Percentiles rank a stretch among this genome's conserved stretches.
Conservation (phyloP, 2,329 filamentous ascomycete species). For the Microascus cirrosus region DNA sequence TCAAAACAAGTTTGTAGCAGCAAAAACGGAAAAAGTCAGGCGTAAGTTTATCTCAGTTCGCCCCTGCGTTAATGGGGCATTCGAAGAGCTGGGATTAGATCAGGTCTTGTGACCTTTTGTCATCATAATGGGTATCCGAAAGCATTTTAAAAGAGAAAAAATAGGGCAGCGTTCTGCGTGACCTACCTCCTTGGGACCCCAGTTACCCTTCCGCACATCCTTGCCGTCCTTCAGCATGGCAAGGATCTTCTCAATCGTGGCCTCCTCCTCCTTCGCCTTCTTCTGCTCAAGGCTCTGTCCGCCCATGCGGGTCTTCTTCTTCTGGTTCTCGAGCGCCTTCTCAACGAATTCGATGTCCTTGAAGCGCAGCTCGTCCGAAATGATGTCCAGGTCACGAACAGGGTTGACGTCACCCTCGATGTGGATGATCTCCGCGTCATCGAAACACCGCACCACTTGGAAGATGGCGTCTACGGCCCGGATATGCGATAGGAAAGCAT, state of each 20-base stretch:
- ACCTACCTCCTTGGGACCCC: conserved; percentile 90
- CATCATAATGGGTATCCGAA: conserved; percentile 59
- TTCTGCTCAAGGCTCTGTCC: conserved; percentile 96
- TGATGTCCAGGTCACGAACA: conserved; percentile 86
- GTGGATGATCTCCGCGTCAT: conserved; percentile 98
- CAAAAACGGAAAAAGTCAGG: conserved; percentile 41
- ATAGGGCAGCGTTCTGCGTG: conserved; percentile 5
- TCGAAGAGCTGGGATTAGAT: conserved; percentile 99
- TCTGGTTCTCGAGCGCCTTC: conserved; percentile 83
- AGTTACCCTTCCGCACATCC: conserved; percentile 83
- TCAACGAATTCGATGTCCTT: conserved; percentile 99
- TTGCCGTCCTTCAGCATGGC: conserved; percentile 77
- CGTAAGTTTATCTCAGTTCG: conserved; percentile 69
- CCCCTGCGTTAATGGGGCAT: conserved; percentile 66
- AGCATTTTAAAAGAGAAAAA: no score
- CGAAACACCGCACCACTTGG: conserved; percentile 93
- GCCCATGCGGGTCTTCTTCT: conserved; percentile 90
- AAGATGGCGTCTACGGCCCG: conserved; percentile 97
- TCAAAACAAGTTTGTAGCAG: background rate
- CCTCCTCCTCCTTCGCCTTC: conserved; percentile 90
- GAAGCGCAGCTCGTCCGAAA: conserved; percentile 88
- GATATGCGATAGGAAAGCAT: conserved; percentile 97
- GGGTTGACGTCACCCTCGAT: conserved; percentile 98
- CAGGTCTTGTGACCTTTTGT: conserved; percentile 93
- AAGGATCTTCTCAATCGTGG: conserved; percentile 83